These are phyloP conservation scores for Falciphora oryzae DNA, from an alignment of 2,329 filamentous ascomycete species.

Conservation along the genomic window DNA sequence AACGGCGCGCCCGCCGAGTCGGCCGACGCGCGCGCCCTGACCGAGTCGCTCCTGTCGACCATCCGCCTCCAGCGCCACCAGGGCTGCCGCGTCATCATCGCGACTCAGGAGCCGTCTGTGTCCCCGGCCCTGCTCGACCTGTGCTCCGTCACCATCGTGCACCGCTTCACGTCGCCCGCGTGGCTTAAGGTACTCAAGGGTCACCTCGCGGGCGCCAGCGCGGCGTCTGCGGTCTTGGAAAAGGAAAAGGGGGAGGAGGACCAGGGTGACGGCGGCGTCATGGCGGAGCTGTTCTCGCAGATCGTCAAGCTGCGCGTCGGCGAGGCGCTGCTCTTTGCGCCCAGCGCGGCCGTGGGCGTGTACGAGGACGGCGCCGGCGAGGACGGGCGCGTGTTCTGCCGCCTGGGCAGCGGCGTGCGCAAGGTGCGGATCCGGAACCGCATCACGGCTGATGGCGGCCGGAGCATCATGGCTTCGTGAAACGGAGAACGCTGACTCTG, in stretches of 20 bases:
- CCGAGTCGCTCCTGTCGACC: slow-evolving; percentile 52
- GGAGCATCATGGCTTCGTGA: slow-evolving; percentile 36
- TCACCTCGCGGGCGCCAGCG: slow-evolving; percentile 25
- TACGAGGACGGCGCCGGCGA: slow-evolving; percentile 12
- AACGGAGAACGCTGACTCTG: no score
- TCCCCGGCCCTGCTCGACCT: slow-evolving; percentile 63
- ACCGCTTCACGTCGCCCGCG: slow-evolving; percentile 52
- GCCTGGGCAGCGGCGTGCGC: slow-evolving; percentile 33
- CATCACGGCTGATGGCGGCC: slow-evolving; percentile 38
- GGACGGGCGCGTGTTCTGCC: slow-evolving; percentile 15
- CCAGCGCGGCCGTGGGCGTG: slow-evolving; percentile 33
- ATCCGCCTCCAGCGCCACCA: slow-evolving; percentile 69
- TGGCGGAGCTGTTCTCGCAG: slow-evolving; percentile 30
- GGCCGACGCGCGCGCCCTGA: slow-evolving; percentile 50
- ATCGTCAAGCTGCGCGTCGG: slow-evolving; percentile 38
- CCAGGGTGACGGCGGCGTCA: slow-evolving; percentile 3
- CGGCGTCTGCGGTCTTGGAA: slow-evolving; percentile 17
- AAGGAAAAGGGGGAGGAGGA: slow-evolving; percentile 11
- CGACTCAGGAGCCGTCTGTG: slow-evolving; percentile 72
- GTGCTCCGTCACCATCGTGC: slow-evolving; percentile 65
- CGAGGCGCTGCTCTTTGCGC: slow-evolving; percentile 41
- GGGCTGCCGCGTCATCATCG: slow-evolving; percentile 61
- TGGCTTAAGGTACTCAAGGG: slow-evolving; percentile 24
- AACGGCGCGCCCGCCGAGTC: slow-evolving; percentile 31
- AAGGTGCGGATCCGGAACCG: slow-evolving; percentile 35